These are phyloP conservation scores for Penicillium griseofulvum DNA, from an alignment of 2,329 filamentous ascomycete genomes.

Conservation along the genomic window DNA sequence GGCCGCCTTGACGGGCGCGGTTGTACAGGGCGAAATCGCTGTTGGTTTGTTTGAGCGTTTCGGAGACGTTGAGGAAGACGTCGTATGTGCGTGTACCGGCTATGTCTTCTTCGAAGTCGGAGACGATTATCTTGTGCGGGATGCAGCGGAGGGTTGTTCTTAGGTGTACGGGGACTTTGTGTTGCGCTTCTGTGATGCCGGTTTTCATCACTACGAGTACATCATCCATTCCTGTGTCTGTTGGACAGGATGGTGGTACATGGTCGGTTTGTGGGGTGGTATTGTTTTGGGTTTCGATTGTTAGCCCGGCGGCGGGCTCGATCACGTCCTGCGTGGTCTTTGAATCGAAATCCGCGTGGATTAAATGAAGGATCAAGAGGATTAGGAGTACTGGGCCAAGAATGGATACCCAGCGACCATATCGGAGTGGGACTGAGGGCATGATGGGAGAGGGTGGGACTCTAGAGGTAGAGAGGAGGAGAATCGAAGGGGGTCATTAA, in stretches of 20 bases:
- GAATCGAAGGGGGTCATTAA: not conserved
- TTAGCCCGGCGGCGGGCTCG: not conserved
- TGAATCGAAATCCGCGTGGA: conserved; percentile 1
- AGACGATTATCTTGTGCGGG: conserved; percentile 57
- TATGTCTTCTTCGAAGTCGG: conserved; percentile 55
- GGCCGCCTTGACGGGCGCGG: conserved; percentile 41
- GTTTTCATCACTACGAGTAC: conserved; percentile 58
- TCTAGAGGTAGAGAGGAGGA: conserved; percentile 19
- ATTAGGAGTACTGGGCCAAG: conserved; percentile 14
- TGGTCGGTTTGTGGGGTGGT: not conserved
- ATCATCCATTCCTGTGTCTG: conserved; percentile 47
- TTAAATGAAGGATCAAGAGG: conserved; percentile 17
- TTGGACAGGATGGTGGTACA: conserved; percentile 25
- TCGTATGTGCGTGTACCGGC: conserved; percentile 51
- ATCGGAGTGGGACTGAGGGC: conserved; percentile 18
- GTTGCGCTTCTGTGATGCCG: conserved; percentile 55
- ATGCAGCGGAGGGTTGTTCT: conserved; percentile 56
- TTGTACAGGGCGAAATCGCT: conserved; percentile 35
- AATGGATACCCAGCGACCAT: conserved; percentile 22
- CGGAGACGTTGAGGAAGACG: conserved; percentile 46
- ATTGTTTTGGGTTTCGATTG: not conserved
- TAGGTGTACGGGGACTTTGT: conserved; percentile 56
- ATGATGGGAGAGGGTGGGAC: conserved; percentile 4
- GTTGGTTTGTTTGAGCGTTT: conserved; percentile 12
- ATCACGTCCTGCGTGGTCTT: conserved; percentile 9